Evolutionary conservation across 2,329 filamentous ascomycete species (phyloP).

Genomic region (Plectosphaerella sp.): DNA sequence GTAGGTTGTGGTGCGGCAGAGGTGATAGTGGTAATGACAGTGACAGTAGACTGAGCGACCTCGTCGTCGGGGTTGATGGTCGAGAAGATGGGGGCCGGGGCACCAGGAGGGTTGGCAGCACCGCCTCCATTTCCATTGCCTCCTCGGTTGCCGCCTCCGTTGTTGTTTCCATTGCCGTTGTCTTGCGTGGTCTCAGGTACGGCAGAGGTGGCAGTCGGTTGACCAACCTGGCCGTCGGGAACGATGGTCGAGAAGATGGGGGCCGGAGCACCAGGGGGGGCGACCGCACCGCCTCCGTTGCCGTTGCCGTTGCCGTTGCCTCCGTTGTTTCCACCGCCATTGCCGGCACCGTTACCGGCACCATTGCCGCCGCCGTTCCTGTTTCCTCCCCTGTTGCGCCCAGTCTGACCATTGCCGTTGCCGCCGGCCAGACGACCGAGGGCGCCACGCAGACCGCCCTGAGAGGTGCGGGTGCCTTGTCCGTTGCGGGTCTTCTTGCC

Average conservation of each 20-base stretch:
- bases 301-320: conserved; percentile 6
- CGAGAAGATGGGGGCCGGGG: background rate
- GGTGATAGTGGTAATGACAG: too few relatives aligned
- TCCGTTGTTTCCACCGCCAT: background rate
- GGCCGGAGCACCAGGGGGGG: background rate
- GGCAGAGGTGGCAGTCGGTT: background rate
- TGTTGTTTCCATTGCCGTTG: background rate
- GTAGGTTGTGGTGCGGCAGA: too few relatives aligned
- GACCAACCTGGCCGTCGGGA: background rate
- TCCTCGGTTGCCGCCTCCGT: too few relatives aligned
- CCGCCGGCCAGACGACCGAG: background rate
- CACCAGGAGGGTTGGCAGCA: background rate
- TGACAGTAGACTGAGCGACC: too few relatives aligned
- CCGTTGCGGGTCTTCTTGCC: background rate
- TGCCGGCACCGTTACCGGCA: background rate
- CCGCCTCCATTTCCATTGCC: too few relatives aligned
- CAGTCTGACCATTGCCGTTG: background rate
- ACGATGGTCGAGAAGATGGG: background rate
- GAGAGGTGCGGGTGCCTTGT: background rate
- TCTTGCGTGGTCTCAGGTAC: too few relatives aligned
- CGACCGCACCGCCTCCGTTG: background rate
- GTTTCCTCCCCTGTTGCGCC: background rate
- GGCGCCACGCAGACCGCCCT: background rate
- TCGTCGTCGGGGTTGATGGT: background rate
- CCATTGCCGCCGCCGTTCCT: conserved; percentile 8